Percentiles rank a stretch among this genome's conserved stretches.
phyloP scores from a whole-genome alignment of 1,139 yeast genomes.

The Hansenula sp. region DNA sequence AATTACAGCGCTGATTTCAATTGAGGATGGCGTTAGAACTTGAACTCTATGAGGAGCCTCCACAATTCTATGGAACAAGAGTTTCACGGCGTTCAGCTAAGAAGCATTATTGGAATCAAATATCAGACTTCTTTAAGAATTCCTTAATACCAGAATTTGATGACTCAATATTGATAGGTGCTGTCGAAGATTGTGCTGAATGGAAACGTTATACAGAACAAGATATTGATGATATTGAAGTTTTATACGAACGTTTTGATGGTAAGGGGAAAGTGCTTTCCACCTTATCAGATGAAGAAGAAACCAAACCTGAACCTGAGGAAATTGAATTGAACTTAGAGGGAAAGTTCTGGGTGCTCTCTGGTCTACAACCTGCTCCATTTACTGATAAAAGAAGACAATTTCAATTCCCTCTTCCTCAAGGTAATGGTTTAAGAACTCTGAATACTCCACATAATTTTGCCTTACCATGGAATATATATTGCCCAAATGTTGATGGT shows the following conservation, averaged over 20 bases:
- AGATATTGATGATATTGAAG: conserved; percentile 13
- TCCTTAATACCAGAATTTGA: conserved; percentile 15
- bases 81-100: conserved; percentile 10
- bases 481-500: conserved; percentile 26
- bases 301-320: conserved; percentile 4
- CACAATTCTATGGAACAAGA: neutral
- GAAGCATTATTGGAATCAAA: conserved; percentile 7
- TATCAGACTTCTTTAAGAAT: conserved; percentile 18
- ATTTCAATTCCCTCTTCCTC: conserved; percentile 19
- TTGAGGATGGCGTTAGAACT: neutral
- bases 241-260: conserved; percentile 3
- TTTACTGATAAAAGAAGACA: conserved; percentile 1
- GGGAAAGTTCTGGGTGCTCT: conserved; percentile 11
- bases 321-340: conserved; percentile 2
- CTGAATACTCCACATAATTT: conserved; percentile 19
- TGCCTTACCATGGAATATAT: conserved; percentile 29
- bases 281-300: neutral
- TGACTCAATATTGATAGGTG: conserved; percentile 10
- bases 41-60: neutral
- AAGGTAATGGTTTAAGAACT: conserved; percentile 14
- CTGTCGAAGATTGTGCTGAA: conserved; percentile 14
- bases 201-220: conserved; percentile 19
- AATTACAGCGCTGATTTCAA: no score
- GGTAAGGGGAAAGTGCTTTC: neutral
- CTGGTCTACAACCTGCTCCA: conserved; percentile 9